Evolutionary conservation across 805 yeast genomes (phyloP), one percentile per base, ranked within the genome.

Genomic region (Zygoascus tannicola): DNA sequence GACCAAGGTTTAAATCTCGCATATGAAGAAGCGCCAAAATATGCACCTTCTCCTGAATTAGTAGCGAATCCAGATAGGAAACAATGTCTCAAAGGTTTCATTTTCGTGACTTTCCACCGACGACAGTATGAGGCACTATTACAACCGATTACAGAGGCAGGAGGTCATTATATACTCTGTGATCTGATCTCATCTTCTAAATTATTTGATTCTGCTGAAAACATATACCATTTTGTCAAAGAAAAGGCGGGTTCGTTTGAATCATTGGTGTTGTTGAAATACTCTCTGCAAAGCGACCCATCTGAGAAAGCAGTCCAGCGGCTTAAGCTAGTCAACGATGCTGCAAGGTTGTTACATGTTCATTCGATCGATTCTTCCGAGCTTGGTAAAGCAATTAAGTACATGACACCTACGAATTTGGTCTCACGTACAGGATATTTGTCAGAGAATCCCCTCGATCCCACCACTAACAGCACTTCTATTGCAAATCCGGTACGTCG

Each of bases 281-380:
- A 26, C 12, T 12, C 30, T 12, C 12, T 26, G 30, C 30, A 26
- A 26, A 26, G 30, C 30, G 30, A 26, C 12, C 12, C 30, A 7
- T 26, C 30, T 26, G 30, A 26, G 30, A 26, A 26, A 26, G 30
- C 30, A 26, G 30, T 26, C 7, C 30, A 26, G 30, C 30, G 30
- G 30, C 30, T 26, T 12, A 26, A 26, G 12, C 12, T 26, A 39
- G 30, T 54, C 45, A 50, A 50, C 18, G 52, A 49, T 4, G 53
- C 51, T 18, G 56, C 51, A 5, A 48, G 49, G 28, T 30, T 43
- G 2, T 41, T 56, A 7, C 58, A 56, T 2, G 30, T 50, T 3
- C 50, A 50, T 36, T 38, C 56, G 2, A 44, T 55, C 10, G 54
- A 57, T 2, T 48, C 56, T 4, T 56, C 57, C n/a, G 63, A 61